Conservation (phyloP, 345 rosid species). For the Passiflora organensis region DNA sequence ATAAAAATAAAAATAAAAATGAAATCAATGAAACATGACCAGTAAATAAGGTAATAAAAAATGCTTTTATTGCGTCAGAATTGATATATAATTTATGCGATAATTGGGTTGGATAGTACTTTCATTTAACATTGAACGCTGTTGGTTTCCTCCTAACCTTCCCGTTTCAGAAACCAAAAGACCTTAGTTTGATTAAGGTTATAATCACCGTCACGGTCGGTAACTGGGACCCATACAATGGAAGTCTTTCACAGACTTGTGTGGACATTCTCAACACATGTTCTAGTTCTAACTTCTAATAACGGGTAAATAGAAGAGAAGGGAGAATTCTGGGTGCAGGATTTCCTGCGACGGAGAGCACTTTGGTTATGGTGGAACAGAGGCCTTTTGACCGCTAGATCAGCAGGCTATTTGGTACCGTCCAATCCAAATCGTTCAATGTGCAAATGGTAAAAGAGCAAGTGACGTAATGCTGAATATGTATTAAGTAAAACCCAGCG, state of each 20-base stretch:
- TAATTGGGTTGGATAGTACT: no score
- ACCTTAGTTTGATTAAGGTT: slow-evolving; percentile 20
- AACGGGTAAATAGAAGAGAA: no score
- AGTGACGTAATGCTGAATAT: slow-evolving; percentile 18
- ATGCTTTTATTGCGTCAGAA: background rate
- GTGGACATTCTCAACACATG: slow-evolving; percentile 45
- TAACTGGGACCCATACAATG: slow-evolving; percentile 29
- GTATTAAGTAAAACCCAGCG: no score
- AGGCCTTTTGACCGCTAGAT: slow-evolving; percentile 10
- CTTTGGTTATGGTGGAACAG: background rate
- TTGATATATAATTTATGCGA: background rate
- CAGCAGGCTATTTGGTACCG: background rate
- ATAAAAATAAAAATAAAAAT: background rate
- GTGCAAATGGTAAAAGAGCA: no score
- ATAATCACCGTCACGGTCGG: slow-evolving; percentile 36
- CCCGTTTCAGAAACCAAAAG: slow-evolving; percentile 2
- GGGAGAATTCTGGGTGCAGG: no score
- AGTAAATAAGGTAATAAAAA: background rate
- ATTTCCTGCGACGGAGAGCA: background rate
- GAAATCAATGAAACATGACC: no score
- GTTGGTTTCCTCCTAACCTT: no score
- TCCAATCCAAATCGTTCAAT: no score
- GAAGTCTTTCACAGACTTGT: slow-evolving; percentile 39
- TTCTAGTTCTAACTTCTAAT: no score
- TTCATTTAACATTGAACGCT: no score